Conservation (phyloP, 257 asterid species). For the Ligustrum vulgare region DNA sequence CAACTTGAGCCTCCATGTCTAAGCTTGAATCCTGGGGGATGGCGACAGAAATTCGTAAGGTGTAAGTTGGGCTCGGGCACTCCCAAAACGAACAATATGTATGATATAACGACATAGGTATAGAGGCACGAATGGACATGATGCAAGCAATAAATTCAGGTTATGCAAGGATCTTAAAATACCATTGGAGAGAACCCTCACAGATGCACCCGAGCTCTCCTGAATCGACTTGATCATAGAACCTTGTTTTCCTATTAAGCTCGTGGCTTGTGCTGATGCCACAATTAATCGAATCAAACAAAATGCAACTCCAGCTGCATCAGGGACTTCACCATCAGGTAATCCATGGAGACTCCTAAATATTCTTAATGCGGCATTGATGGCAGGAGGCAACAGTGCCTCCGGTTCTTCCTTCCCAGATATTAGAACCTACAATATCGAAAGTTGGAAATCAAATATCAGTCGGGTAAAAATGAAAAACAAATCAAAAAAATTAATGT, state of each 20-base stretch:
- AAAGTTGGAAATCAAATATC: conserved; percentile 7
- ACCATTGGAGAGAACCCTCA: conserved; percentile 47
- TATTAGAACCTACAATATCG: conserved; percentile 54
- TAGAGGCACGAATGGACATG: background rate
- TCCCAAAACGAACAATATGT: too few relatives aligned
- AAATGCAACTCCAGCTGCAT: conserved; percentile 45
- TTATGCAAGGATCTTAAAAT: background rate
- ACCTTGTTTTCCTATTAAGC: conserved; percentile 76
- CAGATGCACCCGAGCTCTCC: conserved; percentile 63
- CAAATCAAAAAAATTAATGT: too few relatives aligned
- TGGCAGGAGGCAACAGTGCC: conserved; percentile 65
- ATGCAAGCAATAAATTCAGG: conserved; percentile 15
- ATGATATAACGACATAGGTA: background rate
- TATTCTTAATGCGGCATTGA: conserved; percentile 65
- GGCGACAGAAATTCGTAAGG: too few relatives aligned
- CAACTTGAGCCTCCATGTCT: too few relatives aligned
- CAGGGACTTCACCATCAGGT: conserved; percentile 39
- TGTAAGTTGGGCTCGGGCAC: too few relatives aligned
- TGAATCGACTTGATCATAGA: conserved; percentile 69
- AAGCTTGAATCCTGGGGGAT: too few relatives aligned
- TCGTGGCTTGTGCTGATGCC: conserved; percentile 68
- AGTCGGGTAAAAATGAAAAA: background rate
- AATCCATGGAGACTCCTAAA: conserved; percentile 63
- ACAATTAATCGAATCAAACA: conserved; percentile 58
- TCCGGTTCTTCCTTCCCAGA: conserved; percentile 85